Conservation (phyloP, 2,329 filamentous ascomycete genomes). For the Fusarium hostae region DNA sequence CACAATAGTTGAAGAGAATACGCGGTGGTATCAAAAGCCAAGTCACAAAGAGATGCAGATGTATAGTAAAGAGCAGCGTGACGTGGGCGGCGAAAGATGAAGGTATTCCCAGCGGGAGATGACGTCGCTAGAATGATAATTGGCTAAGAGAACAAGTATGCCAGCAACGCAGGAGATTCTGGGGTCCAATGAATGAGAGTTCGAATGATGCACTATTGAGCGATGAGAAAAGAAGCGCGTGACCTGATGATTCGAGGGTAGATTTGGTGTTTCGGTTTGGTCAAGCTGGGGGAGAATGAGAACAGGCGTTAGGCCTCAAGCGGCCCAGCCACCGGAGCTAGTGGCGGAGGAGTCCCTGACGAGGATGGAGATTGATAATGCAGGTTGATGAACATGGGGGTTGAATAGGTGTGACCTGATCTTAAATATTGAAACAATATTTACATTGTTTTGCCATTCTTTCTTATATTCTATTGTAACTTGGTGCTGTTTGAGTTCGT, state of each 20-base stretch:
- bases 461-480: no score
- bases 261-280: slow-evolving; percentile 10
- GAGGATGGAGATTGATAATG: slow-evolving; percentile 17
- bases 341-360: slow-evolving; percentile 1
- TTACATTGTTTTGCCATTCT: no score
- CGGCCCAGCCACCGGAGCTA: slow-evolving; percentile 16
- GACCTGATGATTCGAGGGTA: background rate
- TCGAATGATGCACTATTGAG: background rate
- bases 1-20: background rate
- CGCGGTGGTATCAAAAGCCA: no score
- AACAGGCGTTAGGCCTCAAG: slow-evolving; percentile 14
- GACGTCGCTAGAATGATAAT: slow-evolving; percentile 25
- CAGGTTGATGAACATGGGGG: background rate
- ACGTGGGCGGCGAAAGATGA: slow-evolving; percentile 28
- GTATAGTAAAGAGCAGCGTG: background rate
- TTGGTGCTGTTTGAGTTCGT: background rate
- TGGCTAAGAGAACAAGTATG: background rate
- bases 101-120: slow-evolving; percentile 21
- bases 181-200: background rate
- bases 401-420: background rate
- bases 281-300: background rate
- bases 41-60: background rate
- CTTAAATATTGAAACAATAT: background rate
- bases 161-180: background rate
- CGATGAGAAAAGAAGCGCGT: slow-evolving; percentile 1